These are phyloP conservation scores for Penicillium hordei DNA, from an alignment of 2,329 filamentous ascomycete species.

Conservation along the genomic window DNA sequence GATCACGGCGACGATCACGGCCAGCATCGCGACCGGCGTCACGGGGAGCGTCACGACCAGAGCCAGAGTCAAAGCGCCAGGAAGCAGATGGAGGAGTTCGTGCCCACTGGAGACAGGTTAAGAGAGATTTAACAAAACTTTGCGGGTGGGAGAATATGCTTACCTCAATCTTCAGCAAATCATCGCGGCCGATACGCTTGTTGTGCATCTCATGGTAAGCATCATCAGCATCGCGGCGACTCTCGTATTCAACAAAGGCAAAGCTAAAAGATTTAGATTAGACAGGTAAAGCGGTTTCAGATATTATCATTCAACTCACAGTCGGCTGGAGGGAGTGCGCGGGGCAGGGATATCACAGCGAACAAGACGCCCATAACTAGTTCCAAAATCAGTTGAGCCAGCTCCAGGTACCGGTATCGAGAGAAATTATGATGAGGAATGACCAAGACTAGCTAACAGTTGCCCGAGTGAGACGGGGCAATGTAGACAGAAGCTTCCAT, in stretches of 20 bases:
- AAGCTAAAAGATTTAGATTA: conserved; percentile 57
- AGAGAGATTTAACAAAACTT: conserved; percentile 1
- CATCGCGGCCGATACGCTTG: conserved; percentile 94
- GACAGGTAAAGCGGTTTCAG: background rate
- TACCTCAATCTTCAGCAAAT: conserved; percentile 97
- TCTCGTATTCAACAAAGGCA: conserved; percentile 98
- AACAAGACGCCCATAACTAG: conserved; percentile 93
- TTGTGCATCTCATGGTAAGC: conserved; percentile 99
- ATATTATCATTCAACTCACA: conserved; percentile 65
- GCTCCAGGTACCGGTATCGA: background rate
- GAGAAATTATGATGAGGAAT: conserved; percentile 17
- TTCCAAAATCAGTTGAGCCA: conserved; percentile 41
- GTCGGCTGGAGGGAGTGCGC: conserved; percentile 85
- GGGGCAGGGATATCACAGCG: conserved; percentile 98
- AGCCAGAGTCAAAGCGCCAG: conserved; percentile 93
- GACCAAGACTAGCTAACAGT: conserved; percentile 12
- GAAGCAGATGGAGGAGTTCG: conserved; percentile 96
- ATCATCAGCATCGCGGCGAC: conserved; percentile 95
- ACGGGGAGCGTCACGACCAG: conserved; percentile 60
- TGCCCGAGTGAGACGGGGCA: conserved; percentile 5
- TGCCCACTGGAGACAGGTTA: conserved; percentile 71
- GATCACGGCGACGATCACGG: conserved; percentile 65
- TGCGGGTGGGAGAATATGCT: conserved; percentile 26
- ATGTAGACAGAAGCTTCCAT: conserved; percentile 6
- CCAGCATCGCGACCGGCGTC: conserved; percentile 65